A percentile compares a stretch with the other conserved stretches of the same genome.
These are phyloP conservation scores for Brasenia schreberi DNA, from an alignment of 164 flowering plant species.

Conservation along the genomic window DNA sequence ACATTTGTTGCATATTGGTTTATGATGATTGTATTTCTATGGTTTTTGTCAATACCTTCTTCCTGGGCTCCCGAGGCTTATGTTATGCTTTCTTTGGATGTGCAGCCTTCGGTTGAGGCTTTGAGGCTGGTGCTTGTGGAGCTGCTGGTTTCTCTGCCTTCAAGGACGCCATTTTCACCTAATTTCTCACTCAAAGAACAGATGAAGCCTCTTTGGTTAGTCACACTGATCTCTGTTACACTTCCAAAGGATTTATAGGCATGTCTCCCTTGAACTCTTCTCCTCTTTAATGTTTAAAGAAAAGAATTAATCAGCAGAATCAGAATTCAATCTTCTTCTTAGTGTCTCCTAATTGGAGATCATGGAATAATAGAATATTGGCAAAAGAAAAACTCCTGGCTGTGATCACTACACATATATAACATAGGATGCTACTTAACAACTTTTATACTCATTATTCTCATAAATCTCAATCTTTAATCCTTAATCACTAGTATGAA, in stretches of 20 bases:
- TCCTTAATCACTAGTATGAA: no score
- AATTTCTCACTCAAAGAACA: neutral
- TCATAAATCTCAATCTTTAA: neutral
- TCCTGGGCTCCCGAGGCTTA: conserved; percentile 23
- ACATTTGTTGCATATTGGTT: no score
- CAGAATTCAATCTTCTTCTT: neutral
- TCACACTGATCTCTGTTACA: neutral
- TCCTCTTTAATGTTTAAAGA: neutral
- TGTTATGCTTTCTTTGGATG: conserved; percentile 25
- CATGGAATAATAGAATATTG: neutral
- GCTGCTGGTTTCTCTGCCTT: conserved; percentile 34
- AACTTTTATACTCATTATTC: no score
- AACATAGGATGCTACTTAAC: neutral
- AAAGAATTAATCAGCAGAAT: neutral
- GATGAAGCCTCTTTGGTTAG: neutral
- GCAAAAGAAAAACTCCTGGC: neutral
- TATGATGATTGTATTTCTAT: no score
- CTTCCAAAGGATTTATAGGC: neutral
- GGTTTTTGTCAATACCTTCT: no score
- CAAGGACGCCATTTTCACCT: conserved; percentile 31
- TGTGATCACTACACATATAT: neutral
- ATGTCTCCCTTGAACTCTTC: neutral
- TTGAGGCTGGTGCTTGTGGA: conserved; percentile 8
- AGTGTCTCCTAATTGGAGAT: no score
- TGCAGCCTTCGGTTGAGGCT: conserved; percentile 20